These are phyloP conservation scores for Erodium chrysanthum DNA, from an alignment of 441 rosid species.

Conservation along the genomic window DNA sequence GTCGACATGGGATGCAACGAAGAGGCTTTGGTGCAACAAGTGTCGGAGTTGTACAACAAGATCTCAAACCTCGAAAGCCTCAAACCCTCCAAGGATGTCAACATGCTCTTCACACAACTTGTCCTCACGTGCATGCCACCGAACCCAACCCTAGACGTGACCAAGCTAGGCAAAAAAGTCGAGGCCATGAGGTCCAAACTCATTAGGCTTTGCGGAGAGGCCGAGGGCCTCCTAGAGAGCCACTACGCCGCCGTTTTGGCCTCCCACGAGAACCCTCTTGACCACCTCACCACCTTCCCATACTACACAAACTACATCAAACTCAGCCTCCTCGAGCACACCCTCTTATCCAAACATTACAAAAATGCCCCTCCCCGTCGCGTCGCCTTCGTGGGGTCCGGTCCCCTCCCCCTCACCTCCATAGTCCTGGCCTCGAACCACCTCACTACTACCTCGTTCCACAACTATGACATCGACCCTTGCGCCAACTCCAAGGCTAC, in stretches of 20 bases:
- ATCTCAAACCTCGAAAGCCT: constrained; percentile 58
- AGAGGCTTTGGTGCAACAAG: constrained; percentile 39
- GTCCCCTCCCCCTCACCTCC: constrained; percentile 81
- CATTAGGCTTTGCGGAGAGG: constrained; percentile 59
- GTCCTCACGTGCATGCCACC: constrained; percentile 72
- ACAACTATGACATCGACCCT: constrained; percentile 66
- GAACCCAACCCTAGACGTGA: constrained; percentile 46
- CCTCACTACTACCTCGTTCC: constrained; percentile 43
- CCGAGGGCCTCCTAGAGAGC: constrained; percentile 55
- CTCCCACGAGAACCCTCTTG: constrained; percentile 54
- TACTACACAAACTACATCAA: constrained; percentile 67
- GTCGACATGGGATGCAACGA: constrained; percentile 81
- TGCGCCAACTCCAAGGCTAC: constrained; percentile 51
- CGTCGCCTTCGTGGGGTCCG: constrained; percentile 80
- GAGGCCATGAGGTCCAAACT: constrained; percentile 64
- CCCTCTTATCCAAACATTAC: constrained; percentile 38
- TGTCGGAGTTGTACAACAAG: constrained; percentile 44
- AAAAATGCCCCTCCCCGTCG: constrained; percentile 28
- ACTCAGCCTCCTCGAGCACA: constrained; percentile 60
- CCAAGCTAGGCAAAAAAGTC: constrained; percentile 33
- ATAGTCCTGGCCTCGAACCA: constrained; percentile 57
- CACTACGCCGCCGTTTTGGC: constrained; percentile 59
- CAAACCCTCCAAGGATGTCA: constrained; percentile 66
- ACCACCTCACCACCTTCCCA: constrained; percentile 60
- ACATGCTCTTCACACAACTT: constrained; percentile 66